Evolutionary conservation across 768 basidiomycete genomes (phyloP), one percentile per base, ranked within the genome.

Genomic region (Clathrus columnatus): DNA sequence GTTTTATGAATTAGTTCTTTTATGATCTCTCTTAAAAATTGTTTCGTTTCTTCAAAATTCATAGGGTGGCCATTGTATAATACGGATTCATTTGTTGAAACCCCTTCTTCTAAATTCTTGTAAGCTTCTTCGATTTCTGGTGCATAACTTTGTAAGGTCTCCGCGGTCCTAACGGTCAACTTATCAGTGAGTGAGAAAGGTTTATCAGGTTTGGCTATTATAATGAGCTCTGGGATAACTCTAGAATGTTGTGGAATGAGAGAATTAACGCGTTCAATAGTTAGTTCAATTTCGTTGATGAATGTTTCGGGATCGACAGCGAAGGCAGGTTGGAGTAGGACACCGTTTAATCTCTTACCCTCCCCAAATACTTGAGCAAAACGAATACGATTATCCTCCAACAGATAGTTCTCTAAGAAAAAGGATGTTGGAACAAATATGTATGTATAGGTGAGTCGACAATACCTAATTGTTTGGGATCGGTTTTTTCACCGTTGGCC

Each of bases 401-500:
- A 50, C 10, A 68, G 57, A 0, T 62, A 56, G 27, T 41, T 58
- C 54, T 68, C 67, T 68, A 48, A 26, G 7, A 21, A 51, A 41
- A 14, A 16, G 16, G 5, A 2, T n/a, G 50, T 30, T 30, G 42
- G 14, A 51, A 32, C 10, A 11, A 36, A 20, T 7, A n/a, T n/a
- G 26, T 49, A 10, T 2, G 20, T 16, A 46, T 17, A 17, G 2
- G 28, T 29, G 27, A 8, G 2, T 26, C n/a, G 21, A 10, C 46
- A 51, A 29, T 49, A 65, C 66, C 65, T 4, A 68, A 53, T 50
- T 68, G 66, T 42, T 59, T 62, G 50, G 64, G 65, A 26, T 68
- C 60, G 16, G 66, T 65, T 50, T 68, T 68, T 46, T 68, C 66
- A 21, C 66, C 65, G 46, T 66, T 66, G 52, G 63, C 65, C 29